Evolutionary conservation across 2,329 filamentous ascomycete species (phyloP).

Genomic region (Epichloe aotearoae): DNA sequence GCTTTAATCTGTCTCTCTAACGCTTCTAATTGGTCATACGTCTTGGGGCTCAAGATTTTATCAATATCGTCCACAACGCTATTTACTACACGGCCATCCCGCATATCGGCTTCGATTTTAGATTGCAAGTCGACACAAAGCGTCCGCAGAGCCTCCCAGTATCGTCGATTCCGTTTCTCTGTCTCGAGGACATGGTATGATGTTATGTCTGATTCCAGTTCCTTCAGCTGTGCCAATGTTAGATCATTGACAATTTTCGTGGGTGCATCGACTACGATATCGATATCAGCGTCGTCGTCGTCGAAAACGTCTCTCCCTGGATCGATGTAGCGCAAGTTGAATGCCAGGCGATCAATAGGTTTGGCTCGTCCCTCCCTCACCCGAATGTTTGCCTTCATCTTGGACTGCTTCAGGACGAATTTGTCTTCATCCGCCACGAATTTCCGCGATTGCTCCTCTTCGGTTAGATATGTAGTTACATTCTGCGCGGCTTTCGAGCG

Average conservation of each 20-base stretch:
- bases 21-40: slow-evolving; percentile 70
- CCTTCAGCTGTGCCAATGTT: slow-evolving; percentile 50
- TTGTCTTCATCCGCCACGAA: slow-evolving; percentile 93
- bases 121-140: slow-evolving; percentile 67
- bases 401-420: slow-evolving; percentile 91
- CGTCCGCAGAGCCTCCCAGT: slow-evolving; percentile 82
- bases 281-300: slow-evolving; percentile 61
- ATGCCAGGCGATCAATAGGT: slow-evolving; percentile 86
- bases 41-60: slow-evolving; percentile 72
- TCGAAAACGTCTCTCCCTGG: slow-evolving; percentile 74
- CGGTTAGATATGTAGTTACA: slow-evolving; percentile 41
- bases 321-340: slow-evolving; percentile 81
- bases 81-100: slow-evolving; percentile 61
- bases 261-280: slow-evolving; percentile 66
- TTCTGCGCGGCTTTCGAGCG: slow-evolving; percentile 16
- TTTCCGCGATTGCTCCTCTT: slow-evolving; percentile 64
- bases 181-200: slow-evolving; percentile 73
- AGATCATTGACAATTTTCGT: slow-evolving; percentile 68
- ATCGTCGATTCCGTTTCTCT: slow-evolving; percentile 65
- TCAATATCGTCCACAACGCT: slow-evolving; percentile 84
- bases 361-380: slow-evolving; percentile 84
- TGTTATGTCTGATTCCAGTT: slow-evolving; percentile 69
- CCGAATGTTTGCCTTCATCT: slow-evolving; percentile 93
- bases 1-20: slow-evolving; percentile 76
- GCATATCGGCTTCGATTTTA: slow-evolving; percentile 46